Conservation (phyloP, 2,329 filamentous ascomycete species). For the Botrytis cinerea region DNA sequence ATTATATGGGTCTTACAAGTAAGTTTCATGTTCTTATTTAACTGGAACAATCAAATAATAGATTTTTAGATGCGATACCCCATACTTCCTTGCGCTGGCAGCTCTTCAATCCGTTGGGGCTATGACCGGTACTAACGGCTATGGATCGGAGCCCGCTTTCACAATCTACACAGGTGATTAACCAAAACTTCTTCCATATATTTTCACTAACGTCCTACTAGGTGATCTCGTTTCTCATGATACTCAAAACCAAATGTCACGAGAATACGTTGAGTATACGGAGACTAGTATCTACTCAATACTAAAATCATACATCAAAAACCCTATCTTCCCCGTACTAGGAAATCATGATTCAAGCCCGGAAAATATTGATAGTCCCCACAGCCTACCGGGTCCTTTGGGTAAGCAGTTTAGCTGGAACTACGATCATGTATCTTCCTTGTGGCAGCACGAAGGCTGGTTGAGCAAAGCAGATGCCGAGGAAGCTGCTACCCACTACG, state of each 20-base stretch:
- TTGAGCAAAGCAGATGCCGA: slow-evolving; percentile 48
- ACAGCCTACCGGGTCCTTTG: slow-evolving; percentile 53
- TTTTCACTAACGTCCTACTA: neutral
- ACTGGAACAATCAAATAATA: slow-evolving; percentile 12
- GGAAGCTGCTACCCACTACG: slow-evolving; percentile 55
- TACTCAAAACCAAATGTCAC: slow-evolving; percentile 52
- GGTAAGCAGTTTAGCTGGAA: slow-evolving; percentile 60
- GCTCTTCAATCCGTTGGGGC: slow-evolving; percentile 57
- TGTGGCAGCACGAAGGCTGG: slow-evolving; percentile 60
- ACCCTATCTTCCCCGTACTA: slow-evolving; percentile 56
- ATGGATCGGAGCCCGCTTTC: slow-evolving; percentile 50
- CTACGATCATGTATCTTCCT: slow-evolving; percentile 54
- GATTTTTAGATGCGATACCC: slow-evolving; percentile 52
- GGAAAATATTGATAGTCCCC: slow-evolving; percentile 54
- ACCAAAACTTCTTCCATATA: neutral
- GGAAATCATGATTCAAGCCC: slow-evolving; percentile 61
- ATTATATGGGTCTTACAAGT: slow-evolving; percentile 54
- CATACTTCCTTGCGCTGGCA: slow-evolving; percentile 57
- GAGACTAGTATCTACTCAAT: slow-evolving; percentile 55
- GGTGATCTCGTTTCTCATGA: slow-evolving; percentile 60
- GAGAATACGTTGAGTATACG: slow-evolving; percentile 54
- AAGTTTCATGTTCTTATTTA: slow-evolving; percentile 10
- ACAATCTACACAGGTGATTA: slow-evolving; percentile 51
- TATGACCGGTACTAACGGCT: slow-evolving; percentile 54
- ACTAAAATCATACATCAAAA: slow-evolving; percentile 57